A percentile compares a stretch with the other conserved stretches of the same genome.
Conservation (phyloP, 164 flowering plant genomes). For the Stephania yunnanensis region DNA sequence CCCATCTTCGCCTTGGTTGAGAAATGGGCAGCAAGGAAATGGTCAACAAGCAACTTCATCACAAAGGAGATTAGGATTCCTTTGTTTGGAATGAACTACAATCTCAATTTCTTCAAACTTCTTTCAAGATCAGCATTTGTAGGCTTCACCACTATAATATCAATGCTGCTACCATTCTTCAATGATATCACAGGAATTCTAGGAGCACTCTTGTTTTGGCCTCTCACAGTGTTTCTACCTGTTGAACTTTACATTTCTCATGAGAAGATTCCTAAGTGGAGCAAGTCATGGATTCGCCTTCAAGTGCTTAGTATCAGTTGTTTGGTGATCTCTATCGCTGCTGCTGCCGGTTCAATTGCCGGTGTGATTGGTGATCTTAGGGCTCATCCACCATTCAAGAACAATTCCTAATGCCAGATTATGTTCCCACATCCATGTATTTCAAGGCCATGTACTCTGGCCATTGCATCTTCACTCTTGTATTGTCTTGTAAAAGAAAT, state of each 20-base stretch:
- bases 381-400: slow-evolving; percentile 39
- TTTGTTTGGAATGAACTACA: slow-evolving; percentile 1
- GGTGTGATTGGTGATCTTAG: slow-evolving; percentile 46
- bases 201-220: slow-evolving; percentile 68
- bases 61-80: neutral
- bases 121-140: slow-evolving; percentile 50
- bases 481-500: no score
- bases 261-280: slow-evolving; percentile 54
- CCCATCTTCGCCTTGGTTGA: neutral
- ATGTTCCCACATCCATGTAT: no score
- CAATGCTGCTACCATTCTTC: slow-evolving; percentile 66
- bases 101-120: slow-evolving; percentile 40
- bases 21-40: neutral
- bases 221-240: slow-evolving; percentile 59
- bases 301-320: slow-evolving; percentile 50
- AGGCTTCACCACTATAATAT: slow-evolving; percentile 39
- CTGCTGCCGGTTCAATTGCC: slow-evolving; percentile 51
- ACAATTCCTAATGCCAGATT: slow-evolving; percentile 21
- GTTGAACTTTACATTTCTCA: slow-evolving; percentile 60
- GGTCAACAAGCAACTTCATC: neutral
- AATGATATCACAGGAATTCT: slow-evolving; percentile 54
- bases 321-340: slow-evolving; percentile 38
- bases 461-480: no score
- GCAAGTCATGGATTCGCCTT: slow-evolving; percentile 46
- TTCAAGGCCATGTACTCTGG: no score